These are phyloP conservation scores for Wickerhamiella azymoides DNA, from an alignment of 805 yeast species.

Conservation along the genomic window DNA sequence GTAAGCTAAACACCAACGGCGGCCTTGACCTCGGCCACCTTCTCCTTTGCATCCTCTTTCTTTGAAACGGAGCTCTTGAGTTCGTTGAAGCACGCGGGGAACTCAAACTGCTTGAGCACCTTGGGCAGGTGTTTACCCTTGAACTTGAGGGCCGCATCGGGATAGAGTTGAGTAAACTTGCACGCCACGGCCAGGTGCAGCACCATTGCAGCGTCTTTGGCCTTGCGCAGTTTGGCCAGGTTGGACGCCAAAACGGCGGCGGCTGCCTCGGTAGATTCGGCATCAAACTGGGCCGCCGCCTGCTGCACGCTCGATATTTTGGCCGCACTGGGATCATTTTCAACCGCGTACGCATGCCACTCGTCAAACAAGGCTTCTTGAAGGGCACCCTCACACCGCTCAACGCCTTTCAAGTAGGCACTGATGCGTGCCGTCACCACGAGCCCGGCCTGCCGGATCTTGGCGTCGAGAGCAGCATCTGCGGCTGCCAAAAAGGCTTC, in stretches of 20 bases:
- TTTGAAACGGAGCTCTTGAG: conserved; percentile 12
- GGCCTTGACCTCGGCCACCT: neutral
- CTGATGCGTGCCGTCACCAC: conserved; percentile 12
- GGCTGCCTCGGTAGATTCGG: conserved; percentile 3
- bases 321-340: conserved; percentile 2
- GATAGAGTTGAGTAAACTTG: neutral
- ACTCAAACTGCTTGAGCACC: conserved; percentile 17
- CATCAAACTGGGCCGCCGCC: conserved; percentile 4
- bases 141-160: conserved; percentile 16
- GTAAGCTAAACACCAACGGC: neutral
- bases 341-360: conserved; percentile 18
- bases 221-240: conserved; percentile 11
- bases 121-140: conserved; percentile 23
- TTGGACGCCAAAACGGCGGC: conserved; percentile 7
- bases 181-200: conserved; percentile 19
- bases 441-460: conserved; percentile 8
- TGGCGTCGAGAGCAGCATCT: neutral
- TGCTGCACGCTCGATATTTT: neutral
- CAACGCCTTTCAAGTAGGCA: conserved; percentile 18
- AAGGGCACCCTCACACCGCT: conserved; percentile 6
- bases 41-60: neutral
- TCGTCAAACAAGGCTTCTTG: conserved; percentile 13
- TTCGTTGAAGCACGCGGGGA: conserved; percentile 15
- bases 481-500: conserved; percentile 7
- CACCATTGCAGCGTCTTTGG: conserved; percentile 19